Evolutionary conservation across 228 moss, liverwort and hornwort genomes (phyloP).

Genomic region (Sphagnum magellanicum): DNA sequence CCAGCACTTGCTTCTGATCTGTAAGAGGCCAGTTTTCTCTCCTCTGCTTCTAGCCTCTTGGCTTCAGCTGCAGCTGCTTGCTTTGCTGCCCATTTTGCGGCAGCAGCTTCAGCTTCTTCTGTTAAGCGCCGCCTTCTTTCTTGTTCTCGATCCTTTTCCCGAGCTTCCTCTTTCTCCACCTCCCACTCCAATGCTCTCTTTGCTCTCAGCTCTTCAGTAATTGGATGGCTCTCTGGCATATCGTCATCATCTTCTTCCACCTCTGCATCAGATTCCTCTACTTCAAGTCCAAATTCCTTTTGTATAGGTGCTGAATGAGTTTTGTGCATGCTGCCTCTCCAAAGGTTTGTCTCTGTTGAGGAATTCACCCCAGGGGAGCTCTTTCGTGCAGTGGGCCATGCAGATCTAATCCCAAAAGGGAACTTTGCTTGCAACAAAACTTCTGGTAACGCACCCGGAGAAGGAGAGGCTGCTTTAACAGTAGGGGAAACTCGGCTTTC

Average conservation of each 20-base stretch:
- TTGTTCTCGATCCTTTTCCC: conserved; percentile 53
- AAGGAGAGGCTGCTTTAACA: conserved; percentile 22
- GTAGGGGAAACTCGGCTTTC: conserved; percentile 44
- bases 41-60: conserved; percentile 52
- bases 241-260: conserved; percentile 39
- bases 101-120: conserved; percentile 76
- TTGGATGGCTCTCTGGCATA: conserved; percentile 26
- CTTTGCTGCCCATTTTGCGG: conserved; percentile 68
- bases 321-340: conserved; percentile 40
- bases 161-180: conserved; percentile 30
- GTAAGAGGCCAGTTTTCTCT: conserved; percentile 35
- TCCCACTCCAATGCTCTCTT: conserved; percentile 40
- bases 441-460: conserved; percentile 9
- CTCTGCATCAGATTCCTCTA: conserved; percentile 33
- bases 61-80: conserved; percentile 69
- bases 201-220: conserved; percentile 36
- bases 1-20: conserved; percentile 73
- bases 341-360: conserved; percentile 21
- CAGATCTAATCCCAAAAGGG: not conserved
- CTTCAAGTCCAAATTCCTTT: conserved; percentile 36
- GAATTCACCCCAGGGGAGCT: conserved; percentile 11
- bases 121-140: conserved; percentile 61
- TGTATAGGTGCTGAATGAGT: conserved; percentile 37
- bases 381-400: conserved; percentile 33
- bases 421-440: not conserved